Base-by-base conservation (phyloP, 2,329 filamentous ascomycete genomes). In the Colletotrichum sojae region DNA sequence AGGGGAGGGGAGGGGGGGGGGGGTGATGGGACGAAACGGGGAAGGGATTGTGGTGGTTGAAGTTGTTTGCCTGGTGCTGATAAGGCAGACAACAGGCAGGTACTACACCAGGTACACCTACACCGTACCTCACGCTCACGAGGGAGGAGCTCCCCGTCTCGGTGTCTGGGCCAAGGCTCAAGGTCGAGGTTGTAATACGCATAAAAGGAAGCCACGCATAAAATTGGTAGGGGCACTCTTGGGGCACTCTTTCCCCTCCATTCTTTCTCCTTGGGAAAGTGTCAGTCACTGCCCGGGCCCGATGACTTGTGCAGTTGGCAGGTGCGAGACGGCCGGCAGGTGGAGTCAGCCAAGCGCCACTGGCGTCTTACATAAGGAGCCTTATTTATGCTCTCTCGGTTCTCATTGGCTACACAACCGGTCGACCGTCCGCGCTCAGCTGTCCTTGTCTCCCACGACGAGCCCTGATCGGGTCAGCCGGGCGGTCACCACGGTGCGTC, bases 381-480 rank as follows among this genome's bases (percentile, higher is more conserved):
- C 12, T 49, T 40, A 40, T 39, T 57, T 22, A 6, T 48, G 27
- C 20, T 53, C 53, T 40, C 53, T 63, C 60, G 25, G 22, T 5
- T 22, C 48, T 43, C 13, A 68, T 68, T 68, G 65, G 60, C 43
- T 18, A 8, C 18, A 18, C n/a, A 16, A 40, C 4, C 5, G 13
- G 22, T 27, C 3, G 27, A 15, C 48, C 22, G n/a, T 39, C 22
- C 43, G 54, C 31, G 25, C 49, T 53, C 57, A 46, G 51, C 63
- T 40, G 46, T 56, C 18, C 39, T 9, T 36, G 43, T 40, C 63
- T 20, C 27, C 20, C 13, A 40, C 36, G 39, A 46, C 16, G 25
- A 51, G 36, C 52, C 60, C 27, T 59, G 61, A 51, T 54, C 66
- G 55, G 66, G 66, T 66, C 66, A 69, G 62, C 66, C 62, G 66